These are phyloP conservation scores for Talinum fruticosum DNA, from an alignment of 148 eudicot species.

Conservation along the genomic window DNA sequence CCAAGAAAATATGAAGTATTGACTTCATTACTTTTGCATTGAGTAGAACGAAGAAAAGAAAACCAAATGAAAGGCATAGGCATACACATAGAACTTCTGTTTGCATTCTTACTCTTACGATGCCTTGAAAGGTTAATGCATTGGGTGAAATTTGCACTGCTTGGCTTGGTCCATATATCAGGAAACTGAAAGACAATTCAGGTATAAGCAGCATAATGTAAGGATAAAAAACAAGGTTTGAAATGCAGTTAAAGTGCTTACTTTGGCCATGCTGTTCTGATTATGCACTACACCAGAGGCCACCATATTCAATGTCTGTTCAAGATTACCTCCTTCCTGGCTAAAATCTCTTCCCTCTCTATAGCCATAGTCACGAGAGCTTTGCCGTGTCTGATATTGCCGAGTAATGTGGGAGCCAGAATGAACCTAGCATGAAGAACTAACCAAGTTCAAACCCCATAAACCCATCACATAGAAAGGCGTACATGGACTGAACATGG, in stretches of 20 bases:
- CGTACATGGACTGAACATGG: not conserved
- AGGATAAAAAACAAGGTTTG: conserved; percentile 1
- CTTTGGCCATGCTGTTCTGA: conserved; percentile 42
- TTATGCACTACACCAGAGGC: conserved; percentile 52
- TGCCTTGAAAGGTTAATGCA: conserved; percentile 71
- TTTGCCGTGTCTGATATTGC: conserved; percentile 32
- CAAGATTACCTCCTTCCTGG: conserved; percentile 33
- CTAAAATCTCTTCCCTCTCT: conserved; percentile 30
- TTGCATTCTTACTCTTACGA: conserved; percentile 59
- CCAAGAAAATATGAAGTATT: not conserved
- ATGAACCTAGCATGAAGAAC: conserved; percentile 38
- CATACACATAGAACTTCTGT: conserved; percentile 6
- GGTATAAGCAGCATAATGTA: conserved; percentile 26
- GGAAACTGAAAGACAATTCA: conserved; percentile 44
- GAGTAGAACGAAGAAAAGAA: not conserved
- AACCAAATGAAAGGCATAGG: not conserved
- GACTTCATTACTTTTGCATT: not conserved
- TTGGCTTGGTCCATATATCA: conserved; percentile 76
- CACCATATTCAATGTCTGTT: conserved; percentile 53
- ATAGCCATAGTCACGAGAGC: conserved; percentile 41
- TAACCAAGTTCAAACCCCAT: not conserved
- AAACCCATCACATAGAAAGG: not conserved
- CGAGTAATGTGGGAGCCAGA: conserved; percentile 34
- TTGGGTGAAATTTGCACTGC: conserved; percentile 74
- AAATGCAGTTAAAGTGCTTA: conserved; percentile 33